Percentiles rank a stretch among this genome's conserved stretches.
Evolutionary conservation across 208 protist genomes (phyloP).

Genomic region (Lotmaria passim): DNA sequence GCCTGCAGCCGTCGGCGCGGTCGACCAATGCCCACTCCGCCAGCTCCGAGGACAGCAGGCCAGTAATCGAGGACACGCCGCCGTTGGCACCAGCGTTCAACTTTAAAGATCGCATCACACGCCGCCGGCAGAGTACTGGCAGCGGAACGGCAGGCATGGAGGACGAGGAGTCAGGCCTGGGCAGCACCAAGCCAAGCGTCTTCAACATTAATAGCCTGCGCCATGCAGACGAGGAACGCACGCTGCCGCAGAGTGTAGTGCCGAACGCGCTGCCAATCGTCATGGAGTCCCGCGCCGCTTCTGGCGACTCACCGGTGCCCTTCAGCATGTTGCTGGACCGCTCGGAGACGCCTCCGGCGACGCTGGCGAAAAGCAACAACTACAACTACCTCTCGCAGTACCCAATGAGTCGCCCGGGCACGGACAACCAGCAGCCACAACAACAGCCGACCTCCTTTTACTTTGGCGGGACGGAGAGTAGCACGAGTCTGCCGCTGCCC

Average conservation of each 20-base stretch:
- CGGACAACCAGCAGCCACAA: conserved; percentile 5
- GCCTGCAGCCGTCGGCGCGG: too few relatives aligned
- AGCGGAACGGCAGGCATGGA: too few relatives aligned
- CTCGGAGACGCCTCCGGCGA: conserved; percentile 4
- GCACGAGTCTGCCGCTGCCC: conserved; percentile 3
- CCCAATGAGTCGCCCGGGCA: neutral
- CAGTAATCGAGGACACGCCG: conserved; percentile 34
- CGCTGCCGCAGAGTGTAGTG: conserved; percentile 6
- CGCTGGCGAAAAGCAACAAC: conserved; percentile 4
- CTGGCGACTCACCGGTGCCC: conserved; percentile 5
- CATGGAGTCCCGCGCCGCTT: neutral
- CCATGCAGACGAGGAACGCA: neutral
- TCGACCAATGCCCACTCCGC: conserved; percentile 5
- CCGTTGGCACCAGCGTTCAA: conserved; percentile 19
- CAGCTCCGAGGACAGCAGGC: conserved; percentile 37
- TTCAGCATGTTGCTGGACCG: neutral
- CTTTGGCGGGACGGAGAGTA: neutral
- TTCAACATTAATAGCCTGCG: conserved; percentile 19
- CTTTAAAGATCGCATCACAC: conserved; percentile 27
- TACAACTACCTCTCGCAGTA: conserved; percentile 22
- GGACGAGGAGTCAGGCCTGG: conserved; percentile 5
- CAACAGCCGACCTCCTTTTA: conserved; percentile 15
- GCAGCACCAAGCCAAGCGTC: conserved; percentile 15
- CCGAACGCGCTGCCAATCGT: conserved; percentile 9
- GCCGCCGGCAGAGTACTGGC: conserved; percentile 8